Evolutionary conservation across 805 yeast genomes (phyloP).

Genomic region (Candida maltosa): DNA sequence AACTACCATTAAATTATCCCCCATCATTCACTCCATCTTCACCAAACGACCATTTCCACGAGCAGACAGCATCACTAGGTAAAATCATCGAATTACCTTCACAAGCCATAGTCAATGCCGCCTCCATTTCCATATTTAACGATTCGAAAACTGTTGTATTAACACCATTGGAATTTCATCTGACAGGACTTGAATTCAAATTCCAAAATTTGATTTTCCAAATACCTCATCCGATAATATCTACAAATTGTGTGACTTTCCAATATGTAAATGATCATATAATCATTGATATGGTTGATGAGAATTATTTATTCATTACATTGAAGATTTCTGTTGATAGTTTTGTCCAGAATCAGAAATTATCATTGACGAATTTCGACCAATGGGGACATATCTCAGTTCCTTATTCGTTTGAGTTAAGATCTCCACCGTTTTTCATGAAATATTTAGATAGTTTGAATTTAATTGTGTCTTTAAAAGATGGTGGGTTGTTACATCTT

Average conservation of each 20-base stretch:
- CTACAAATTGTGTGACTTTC: constrained; percentile 15
- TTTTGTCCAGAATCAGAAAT: constrained; percentile 30
- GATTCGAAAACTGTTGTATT: constrained; percentile 30
- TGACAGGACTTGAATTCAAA: constrained; percentile 27
- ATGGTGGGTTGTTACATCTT: constrained; percentile 74
- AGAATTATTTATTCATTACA: constrained; percentile 50
- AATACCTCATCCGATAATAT: constrained; percentile 20
- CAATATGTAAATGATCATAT: constrained; percentile 16
- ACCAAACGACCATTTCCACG: constrained; percentile 23
- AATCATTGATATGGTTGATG: constrained; percentile 54
- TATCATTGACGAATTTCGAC: constrained; percentile 27
- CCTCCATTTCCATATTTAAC: constrained; percentile 28
- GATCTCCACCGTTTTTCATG: constrained; percentile 24
- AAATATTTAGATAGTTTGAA: constrained; percentile 42
- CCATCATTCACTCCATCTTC: not conserved
- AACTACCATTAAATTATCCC: constrained; percentile 24
- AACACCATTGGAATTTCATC: constrained; percentile 36
- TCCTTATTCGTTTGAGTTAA: constrained; percentile 56
- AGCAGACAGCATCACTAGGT: constrained; percentile 17
- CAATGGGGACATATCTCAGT: constrained; percentile 68
- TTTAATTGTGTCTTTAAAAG: constrained; percentile 59
- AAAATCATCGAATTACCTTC: constrained; percentile 19
- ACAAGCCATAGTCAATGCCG: constrained; percentile 20
- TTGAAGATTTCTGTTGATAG: constrained; percentile 40
- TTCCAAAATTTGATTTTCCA: constrained; percentile 31